Evolutionary conservation across 805 yeast species (phyloP), one percentile per base, ranked within the genome.

Genomic region (Pichia sporocuriosa): DNA sequence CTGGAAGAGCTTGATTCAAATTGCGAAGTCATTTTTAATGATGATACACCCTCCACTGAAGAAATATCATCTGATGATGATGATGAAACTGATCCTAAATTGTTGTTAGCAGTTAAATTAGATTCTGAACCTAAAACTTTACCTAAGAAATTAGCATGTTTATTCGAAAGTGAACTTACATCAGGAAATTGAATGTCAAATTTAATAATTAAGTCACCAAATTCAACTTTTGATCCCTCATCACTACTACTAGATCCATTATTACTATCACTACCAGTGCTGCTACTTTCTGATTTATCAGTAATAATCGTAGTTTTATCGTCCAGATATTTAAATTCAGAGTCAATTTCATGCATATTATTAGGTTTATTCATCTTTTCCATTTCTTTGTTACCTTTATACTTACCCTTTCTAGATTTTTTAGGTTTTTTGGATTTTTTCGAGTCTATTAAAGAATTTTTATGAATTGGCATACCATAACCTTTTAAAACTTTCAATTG

Each of bases 111-210:
- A 9, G 22, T 30, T 26, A 13, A 29, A 20, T 32, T 25, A 3
- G 53, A 46, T 17, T 43, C 42, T 30, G 54, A 47, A 15, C 45
- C 42, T 32, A 57, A 48, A 1, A 53, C 54, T 29, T 44, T 43
- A 31, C 45, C 37, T 29, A 55, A 34, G 33, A 51, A 21, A 21
- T 25, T 34, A 26, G 52, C 43, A 30, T 57, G 54, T 16, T 63
- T 67, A 48, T 70, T 74, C 16, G 67, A 47, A 24, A 75, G 58
- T 35, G 69, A 68, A 47, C 60, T 57, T 40, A 59, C 53, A 21
- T 54, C 56, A 27, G 89, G 88, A 68, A 77, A 80, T 37, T 66
- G 66, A 34, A 81, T 71, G 17, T 69, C 64, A 56, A 82, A 81
- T 50, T 72, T 70, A 46, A 82, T 62, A 33, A 77, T 68, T 52